Evolutionary conservation across 1,139 yeast species (phyloP).

Genomic region (Scheffersomyces lignicola): DNA sequence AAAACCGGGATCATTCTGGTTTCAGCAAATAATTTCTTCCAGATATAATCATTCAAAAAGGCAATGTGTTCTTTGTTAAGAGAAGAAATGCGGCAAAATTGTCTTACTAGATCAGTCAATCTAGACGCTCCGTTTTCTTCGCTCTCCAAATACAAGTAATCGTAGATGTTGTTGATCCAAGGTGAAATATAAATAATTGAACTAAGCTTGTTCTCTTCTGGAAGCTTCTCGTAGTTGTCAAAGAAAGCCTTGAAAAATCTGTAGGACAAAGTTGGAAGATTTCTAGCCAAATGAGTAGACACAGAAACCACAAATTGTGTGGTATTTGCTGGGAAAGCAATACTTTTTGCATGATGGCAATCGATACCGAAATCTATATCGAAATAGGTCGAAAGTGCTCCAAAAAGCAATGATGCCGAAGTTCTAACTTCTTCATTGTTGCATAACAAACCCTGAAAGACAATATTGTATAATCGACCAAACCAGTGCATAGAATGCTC

Average conservation of each 20-base stretch:
- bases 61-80: constrained; percentile 43
- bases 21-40: constrained; percentile 69
- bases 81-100: constrained; percentile 61
- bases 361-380: constrained; percentile 61
- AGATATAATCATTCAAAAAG: constrained; percentile 52
- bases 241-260: constrained; percentile 64
- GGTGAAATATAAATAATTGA: constrained; percentile 64
- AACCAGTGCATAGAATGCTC: constrained; percentile 39
- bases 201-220: constrained; percentile 31
- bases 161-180: constrained; percentile 74
- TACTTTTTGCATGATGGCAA: constrained; percentile 56
- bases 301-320: constrained; percentile 62
- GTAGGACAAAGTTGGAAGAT: constrained; percentile 62
- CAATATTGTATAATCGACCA: constrained; percentile 63
- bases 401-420: constrained; percentile 64
- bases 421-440: constrained; percentile 58
- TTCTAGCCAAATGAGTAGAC: constrained; percentile 55
- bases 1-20: constrained; percentile 57
- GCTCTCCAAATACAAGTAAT: constrained; percentile 52
- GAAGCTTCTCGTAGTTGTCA: constrained; percentile 50
- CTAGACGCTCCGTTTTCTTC: constrained; percentile 61
- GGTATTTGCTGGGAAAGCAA: constrained; percentile 74
- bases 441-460: constrained; percentile 67
- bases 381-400: constrained; percentile 62
- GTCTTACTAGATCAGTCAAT: constrained; percentile 61